Percentiles rank a stretch among this genome's conserved stretches.
Conservation (phyloP, 768 basidiomycete genomes). For the Amanita brunnescens region DNA sequence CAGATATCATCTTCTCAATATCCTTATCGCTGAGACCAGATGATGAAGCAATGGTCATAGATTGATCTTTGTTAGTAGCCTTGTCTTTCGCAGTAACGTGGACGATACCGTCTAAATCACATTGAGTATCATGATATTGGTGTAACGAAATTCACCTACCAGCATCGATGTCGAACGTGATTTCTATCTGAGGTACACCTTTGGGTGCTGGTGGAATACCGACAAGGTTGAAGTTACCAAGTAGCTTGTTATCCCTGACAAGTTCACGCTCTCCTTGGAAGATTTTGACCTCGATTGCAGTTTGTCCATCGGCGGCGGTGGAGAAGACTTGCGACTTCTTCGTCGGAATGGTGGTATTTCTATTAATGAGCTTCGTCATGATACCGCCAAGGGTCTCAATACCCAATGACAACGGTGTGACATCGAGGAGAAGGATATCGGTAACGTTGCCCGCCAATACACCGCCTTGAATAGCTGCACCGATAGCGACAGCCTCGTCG, state of each 20-base stretch:
- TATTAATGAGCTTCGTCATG: slow-evolving; percentile 97
- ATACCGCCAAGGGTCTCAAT: slow-evolving; percentile 98
- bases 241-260: slow-evolving; percentile 95
- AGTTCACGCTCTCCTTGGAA: slow-evolving; percentile 99
- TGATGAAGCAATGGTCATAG: slow-evolving; percentile 96
- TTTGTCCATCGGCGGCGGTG: slow-evolving; percentile 97
- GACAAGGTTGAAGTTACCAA: slow-evolving; percentile 99
- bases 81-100: slow-evolving; percentile 96
- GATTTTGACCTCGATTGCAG: slow-evolving; percentile 99
- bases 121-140: slow-evolving; percentile 7
- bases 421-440: slow-evolving; percentile 90
- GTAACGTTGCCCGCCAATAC: slow-evolving; percentile 95
- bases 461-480: slow-evolving; percentile 97
- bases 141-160: slow-evolving; percentile 34
- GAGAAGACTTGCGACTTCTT: slow-evolving; percentile 99
- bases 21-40: slow-evolving; percentile 95
- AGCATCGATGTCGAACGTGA: slow-evolving; percentile 95
- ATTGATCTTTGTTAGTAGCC: slow-evolving; percentile 84
- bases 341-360: slow-evolving; percentile 99
- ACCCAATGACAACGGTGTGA: slow-evolving; percentile 95
- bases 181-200: slow-evolving; percentile 79
- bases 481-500: slow-evolving; percentile 97
- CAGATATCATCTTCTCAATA: slow-evolving; percentile 93
- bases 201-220: slow-evolving; percentile 88
- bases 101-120: slow-evolving; percentile 75